phyloP scores from a whole-genome alignment of 805 yeast species.

The Osmozyma mogii region DNA sequence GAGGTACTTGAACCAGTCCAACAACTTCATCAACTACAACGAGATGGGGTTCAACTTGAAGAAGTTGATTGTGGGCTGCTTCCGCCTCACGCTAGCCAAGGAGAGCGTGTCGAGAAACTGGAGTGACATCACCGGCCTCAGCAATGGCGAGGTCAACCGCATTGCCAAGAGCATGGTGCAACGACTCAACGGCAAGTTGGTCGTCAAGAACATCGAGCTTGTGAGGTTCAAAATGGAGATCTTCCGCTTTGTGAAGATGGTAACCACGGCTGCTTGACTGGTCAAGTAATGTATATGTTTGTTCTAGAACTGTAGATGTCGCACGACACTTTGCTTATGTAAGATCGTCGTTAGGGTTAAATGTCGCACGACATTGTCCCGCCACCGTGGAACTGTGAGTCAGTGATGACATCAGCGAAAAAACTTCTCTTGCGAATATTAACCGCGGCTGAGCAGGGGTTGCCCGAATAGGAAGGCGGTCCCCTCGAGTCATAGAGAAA shows the following conservation, averaged over 20 bases:
- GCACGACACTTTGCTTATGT: too few species aligned
- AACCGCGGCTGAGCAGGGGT: too few species aligned
- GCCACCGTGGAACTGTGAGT: too few species aligned
- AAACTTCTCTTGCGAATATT: too few species aligned
- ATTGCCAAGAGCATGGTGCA: constrained; percentile 29
- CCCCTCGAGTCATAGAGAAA: too few species aligned
- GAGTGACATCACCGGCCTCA: constrained; percentile 30
- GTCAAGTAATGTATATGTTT: too few species aligned
- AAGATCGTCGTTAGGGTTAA: too few species aligned
- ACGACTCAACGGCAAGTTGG: constrained; percentile 34
- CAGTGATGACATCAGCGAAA: too few species aligned
- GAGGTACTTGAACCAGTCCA: constrained; percentile 37
- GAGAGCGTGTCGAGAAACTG: constrained; percentile 21
- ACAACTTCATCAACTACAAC: constrained; percentile 35
- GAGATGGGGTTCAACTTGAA: constrained; percentile 37
- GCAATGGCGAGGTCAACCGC: constrained; percentile 25
- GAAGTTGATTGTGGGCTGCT: constrained; percentile 35
- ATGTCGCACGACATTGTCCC: too few species aligned
- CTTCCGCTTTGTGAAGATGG: constrained; percentile 36
- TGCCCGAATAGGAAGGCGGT: too few species aligned
- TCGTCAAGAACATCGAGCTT: constrained; percentile 30
- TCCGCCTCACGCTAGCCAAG: constrained; percentile 28
- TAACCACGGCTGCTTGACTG: constrained; percentile 21
- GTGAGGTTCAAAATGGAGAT: constrained; percentile 31
- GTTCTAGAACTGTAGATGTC: too few species aligned